phyloP scores from a whole-genome alignment of 495 filamentous ascomycete species.

The Aspergillus taichungensis region DNA sequence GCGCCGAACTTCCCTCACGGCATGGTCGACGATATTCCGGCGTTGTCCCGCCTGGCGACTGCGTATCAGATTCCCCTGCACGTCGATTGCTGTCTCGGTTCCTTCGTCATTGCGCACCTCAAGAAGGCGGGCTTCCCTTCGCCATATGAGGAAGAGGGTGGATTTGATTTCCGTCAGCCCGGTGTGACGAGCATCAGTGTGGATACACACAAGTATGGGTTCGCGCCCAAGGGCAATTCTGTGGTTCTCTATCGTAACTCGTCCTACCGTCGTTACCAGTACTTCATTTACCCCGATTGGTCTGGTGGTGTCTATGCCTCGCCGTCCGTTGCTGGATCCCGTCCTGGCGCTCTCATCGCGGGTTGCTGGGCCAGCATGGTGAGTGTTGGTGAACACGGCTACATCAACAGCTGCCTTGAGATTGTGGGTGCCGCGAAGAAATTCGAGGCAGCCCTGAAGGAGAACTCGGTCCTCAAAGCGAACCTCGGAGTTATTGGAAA shows the following conservation, averaged over 20 bases:
- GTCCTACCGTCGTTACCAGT: conserved; percentile 74
- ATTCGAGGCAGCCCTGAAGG: conserved; percentile 66
- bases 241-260: conserved; percentile 82
- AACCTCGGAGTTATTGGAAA: conserved; percentile 77
- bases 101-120: conserved; percentile 88
- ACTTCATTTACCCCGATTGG: conserved; percentile 94
- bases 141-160: conserved; percentile 53
- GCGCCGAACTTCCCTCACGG: conserved; percentile 97
- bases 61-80: conserved; percentile 77
- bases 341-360: conserved; percentile 88
- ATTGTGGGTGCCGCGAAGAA: conserved; percentile 85
- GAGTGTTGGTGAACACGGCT: conserved; percentile 80
- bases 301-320: conserved; percentile 93
- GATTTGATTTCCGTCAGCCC: conserved; percentile 88
- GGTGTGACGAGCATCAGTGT: conserved; percentile 93
- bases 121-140: conserved; percentile 75
- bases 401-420: conserved; percentile 70
- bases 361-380: conserved; percentile 89
- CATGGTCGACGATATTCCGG: conserved; percentile 89
- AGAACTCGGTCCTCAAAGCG: conserved; percentile 51
- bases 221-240: conserved; percentile 93
- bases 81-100: conserved; percentile 95
- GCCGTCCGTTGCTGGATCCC: conserved; percentile 79
- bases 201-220: conserved; percentile 98
- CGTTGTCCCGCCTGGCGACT: conserved; percentile 74